Conservation (phyloP, 768 basidiomycete genomes). For the Sarcomyxa edulis region DNA sequence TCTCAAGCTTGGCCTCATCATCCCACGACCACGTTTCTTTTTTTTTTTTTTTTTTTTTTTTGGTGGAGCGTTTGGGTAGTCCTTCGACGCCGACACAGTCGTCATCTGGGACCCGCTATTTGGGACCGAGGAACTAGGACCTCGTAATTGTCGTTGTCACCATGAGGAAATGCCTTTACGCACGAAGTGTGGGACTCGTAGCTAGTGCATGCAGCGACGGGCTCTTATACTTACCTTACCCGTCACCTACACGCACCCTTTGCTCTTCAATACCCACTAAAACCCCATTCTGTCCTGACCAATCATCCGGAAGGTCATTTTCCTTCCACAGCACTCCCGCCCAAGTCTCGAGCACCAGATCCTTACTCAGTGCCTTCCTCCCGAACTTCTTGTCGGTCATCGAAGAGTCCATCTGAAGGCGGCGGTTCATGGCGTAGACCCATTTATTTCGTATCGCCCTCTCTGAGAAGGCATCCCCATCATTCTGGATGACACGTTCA, state of each 20-base stretch:
- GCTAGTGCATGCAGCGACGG: not conserved
- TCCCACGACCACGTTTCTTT: too few relatives aligned
- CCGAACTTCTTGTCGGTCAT: slow-evolving; percentile 6
- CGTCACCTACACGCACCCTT: too few relatives aligned
- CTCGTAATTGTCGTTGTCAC: not conserved
- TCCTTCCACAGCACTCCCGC: slow-evolving; percentile 6
- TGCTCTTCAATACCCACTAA: too few relatives aligned
- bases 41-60: too few relatives aligned
- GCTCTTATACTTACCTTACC: not conserved
- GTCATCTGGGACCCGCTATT: too few relatives aligned
- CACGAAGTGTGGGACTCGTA: slow-evolving; percentile 12
- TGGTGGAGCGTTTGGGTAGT: too few relatives aligned
- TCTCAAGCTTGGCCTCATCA: too few relatives aligned
- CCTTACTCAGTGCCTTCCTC: slow-evolving; percentile 2
- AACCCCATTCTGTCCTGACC: slow-evolving; percentile 11
- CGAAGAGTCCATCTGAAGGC: slow-evolving; percentile 5
- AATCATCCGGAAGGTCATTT: slow-evolving; percentile 8
- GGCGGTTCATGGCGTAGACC: slow-evolving; percentile 6
- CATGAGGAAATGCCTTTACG: slow-evolving; percentile 11
- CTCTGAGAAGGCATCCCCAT: not conserved
- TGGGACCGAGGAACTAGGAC: too few relatives aligned
- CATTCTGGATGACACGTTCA: slow-evolving; percentile 11
- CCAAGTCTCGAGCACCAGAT: slow-evolving; percentile 9
- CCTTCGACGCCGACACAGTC: too few relatives aligned
- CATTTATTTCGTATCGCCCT: slow-evolving; percentile 10